phyloP scores from a whole-genome alignment of 2,329 filamentous ascomycete species.

The Penicillium sumatraense region DNA sequence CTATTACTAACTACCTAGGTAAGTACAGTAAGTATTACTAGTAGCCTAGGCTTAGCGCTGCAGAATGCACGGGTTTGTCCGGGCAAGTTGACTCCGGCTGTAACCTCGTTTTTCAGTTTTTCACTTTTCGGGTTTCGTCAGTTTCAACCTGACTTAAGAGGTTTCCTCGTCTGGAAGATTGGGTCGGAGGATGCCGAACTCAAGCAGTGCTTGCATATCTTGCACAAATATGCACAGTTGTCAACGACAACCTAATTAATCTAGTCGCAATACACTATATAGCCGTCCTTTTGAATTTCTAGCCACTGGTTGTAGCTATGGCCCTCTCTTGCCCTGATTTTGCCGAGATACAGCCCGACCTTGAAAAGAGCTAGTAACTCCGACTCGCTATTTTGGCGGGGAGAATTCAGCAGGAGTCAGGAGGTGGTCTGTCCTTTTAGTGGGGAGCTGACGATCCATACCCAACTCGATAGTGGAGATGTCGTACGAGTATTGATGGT shows the following conservation, averaged over 20 bases:
- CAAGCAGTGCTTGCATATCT: not conserved
- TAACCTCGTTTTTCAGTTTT: not conserved
- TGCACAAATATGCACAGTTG: not conserved
- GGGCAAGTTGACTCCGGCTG: not conserved
- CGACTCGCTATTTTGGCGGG: not conserved
- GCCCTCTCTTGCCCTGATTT: not conserved
- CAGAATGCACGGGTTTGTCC: not conserved
- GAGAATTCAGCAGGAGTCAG: not conserved
- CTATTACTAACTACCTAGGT: too few relatives aligned
- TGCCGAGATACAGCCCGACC: not conserved
- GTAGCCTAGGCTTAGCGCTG: not conserved
- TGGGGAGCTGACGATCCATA: not conserved
- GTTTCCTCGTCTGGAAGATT: too few relatives aligned
- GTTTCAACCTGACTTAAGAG: too few relatives aligned
- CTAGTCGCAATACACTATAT: too few relatives aligned
- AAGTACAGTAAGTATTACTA: too few relatives aligned
- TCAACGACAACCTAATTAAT: not conserved
- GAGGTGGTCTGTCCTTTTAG: not conserved
- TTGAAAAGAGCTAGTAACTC: not conserved
- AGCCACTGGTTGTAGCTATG: not conserved
- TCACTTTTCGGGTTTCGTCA: not conserved
- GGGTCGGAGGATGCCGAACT: conserved; percentile 12
- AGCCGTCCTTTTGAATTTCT: too few relatives aligned
- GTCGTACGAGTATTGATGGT: not conserved
- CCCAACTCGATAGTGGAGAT: not conserved